phyloP scores from a whole-genome alignment of 306 rosid species.

The Cicer pinnatifidum region DNA sequence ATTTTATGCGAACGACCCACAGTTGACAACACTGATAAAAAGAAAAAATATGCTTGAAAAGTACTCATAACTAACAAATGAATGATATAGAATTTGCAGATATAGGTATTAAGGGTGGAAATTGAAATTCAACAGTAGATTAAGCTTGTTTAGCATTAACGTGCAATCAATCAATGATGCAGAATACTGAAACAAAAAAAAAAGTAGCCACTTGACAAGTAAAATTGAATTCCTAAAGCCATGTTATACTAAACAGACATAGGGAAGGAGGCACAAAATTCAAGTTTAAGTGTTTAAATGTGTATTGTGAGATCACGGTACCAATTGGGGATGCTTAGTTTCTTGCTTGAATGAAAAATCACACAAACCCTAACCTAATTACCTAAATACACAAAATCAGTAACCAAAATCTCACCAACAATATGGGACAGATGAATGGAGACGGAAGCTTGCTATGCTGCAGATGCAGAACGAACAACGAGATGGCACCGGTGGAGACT shows the following conservation, averaged over 20 bases:
- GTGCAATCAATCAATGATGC: background rate
- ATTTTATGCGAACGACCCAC: too few relatives aligned
- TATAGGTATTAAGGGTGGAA: too few relatives aligned
- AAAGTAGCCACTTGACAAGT: background rate
- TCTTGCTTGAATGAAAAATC: background rate
- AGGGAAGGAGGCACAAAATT: background rate
- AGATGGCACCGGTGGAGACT: background rate
- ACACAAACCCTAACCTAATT: background rate
- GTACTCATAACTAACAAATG: too few relatives aligned
- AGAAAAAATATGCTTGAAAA: too few relatives aligned
- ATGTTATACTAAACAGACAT: background rate
- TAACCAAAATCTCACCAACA: background rate
- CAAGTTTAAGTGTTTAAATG: background rate
- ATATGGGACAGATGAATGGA: background rate
- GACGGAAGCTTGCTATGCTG: background rate
- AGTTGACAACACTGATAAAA: too few relatives aligned
- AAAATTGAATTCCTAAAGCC: background rate
- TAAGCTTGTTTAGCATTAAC: too few relatives aligned
- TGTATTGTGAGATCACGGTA: background rate
- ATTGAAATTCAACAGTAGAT: too few relatives aligned
- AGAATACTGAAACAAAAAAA: background rate
- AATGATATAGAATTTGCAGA: too few relatives aligned
- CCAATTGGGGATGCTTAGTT: background rate
- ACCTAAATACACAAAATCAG: background rate
- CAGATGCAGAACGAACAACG: background rate